Evolutionary conservation across 768 basidiomycete species (phyloP).

Genomic region (Candolleomyces eurysporus): DNA sequence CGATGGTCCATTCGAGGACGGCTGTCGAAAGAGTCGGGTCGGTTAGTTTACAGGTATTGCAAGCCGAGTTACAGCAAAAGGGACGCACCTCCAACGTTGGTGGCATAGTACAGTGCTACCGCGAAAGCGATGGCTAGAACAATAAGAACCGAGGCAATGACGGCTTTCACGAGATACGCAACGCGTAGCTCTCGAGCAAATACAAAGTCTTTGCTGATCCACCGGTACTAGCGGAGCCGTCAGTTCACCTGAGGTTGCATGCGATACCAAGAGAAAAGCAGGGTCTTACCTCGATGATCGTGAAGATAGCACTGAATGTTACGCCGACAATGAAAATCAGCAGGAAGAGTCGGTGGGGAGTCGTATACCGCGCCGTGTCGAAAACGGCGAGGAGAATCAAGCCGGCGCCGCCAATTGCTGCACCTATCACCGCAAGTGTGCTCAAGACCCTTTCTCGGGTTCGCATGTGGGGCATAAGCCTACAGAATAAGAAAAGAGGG

Average conservation of each 20-base stretch:
- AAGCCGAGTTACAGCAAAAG: neutral
- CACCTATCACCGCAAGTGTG: constrained; percentile 56
- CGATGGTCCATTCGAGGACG: constrained; percentile 74
- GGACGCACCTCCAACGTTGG: constrained; percentile 49
- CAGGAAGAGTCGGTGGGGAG: constrained; percentile 58
- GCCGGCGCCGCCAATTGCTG: constrained; percentile 60
- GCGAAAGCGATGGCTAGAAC: constrained; percentile 63
- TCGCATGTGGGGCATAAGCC: constrained; percentile 60
- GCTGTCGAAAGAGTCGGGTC: constrained; percentile 28
- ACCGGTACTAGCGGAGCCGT: constrained; percentile 47
- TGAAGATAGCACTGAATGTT: constrained; percentile 70
- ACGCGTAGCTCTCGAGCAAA: constrained; percentile 42
- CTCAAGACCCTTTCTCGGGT: constrained; percentile 54
- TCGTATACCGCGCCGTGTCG: constrained; percentile 57
- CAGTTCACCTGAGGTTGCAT: neutral
- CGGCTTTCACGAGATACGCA: constrained; percentile 62
- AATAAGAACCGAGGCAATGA: constrained; percentile 59
- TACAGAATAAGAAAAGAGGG: constrained; percentile 13
- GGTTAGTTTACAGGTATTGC: neutral
- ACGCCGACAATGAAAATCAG: constrained; percentile 75
- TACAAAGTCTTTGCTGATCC: constrained; percentile 57
- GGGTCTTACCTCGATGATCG: constrained; percentile 56
- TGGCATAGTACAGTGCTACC: constrained; percentile 41
- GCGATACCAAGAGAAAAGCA: neutral
- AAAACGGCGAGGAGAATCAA: constrained; percentile 70